Evolutionary conservation across 306 rosid genomes (phyloP).

Genomic region (Vigna trinervia): DNA sequence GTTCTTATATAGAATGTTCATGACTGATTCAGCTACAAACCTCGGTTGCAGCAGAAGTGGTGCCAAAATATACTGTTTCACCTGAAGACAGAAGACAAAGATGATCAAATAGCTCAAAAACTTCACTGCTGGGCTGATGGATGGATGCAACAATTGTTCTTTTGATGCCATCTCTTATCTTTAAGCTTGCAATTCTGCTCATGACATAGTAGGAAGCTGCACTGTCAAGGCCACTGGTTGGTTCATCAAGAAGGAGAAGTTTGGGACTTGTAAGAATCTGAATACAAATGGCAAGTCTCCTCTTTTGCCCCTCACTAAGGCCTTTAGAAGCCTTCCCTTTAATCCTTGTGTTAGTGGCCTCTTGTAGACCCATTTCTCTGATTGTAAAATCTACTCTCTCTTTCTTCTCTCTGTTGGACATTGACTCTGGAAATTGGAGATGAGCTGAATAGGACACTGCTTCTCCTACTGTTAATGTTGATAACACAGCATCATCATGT

Average conservation of each 20-base stretch:
- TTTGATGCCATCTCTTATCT: slow-evolving; percentile 39
- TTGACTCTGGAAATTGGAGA: slow-evolving; percentile 59
- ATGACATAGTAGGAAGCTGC: slow-evolving; percentile 68
- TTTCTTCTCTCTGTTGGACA: slow-evolving; percentile 51
- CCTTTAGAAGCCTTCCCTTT: slow-evolving; percentile 45
- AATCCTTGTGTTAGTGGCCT: slow-evolving; percentile 56
- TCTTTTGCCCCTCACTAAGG: slow-evolving; percentile 63
- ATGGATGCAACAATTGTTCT: slow-evolving; percentile 60
- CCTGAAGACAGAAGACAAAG: slow-evolving; percentile 42
- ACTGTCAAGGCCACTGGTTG: slow-evolving; percentile 50
- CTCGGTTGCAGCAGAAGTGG: slow-evolving; percentile 31
- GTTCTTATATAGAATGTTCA: no score
- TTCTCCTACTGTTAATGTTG: slow-evolving; percentile 59
- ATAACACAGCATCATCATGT: slow-evolving; percentile 55
- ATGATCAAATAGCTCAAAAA: slow-evolving; percentile 54
- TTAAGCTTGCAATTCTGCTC: slow-evolving; percentile 50
- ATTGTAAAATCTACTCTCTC: slow-evolving; percentile 54
- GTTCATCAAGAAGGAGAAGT: slow-evolving; percentile 66
- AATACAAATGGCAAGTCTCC: slow-evolving; percentile 64
- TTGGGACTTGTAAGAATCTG: slow-evolving; percentile 60
- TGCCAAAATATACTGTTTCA: slow-evolving; percentile 35
- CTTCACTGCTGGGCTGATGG: slow-evolving; percentile 68
- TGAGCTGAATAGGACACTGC: slow-evolving; percentile 64
- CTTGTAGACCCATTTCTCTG: slow-evolving; percentile 66
- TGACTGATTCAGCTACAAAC: neutral